phyloP scores from a whole-genome alignment of 2,329 filamentous ascomycete species.

The Eurotiales sp. region DNA sequence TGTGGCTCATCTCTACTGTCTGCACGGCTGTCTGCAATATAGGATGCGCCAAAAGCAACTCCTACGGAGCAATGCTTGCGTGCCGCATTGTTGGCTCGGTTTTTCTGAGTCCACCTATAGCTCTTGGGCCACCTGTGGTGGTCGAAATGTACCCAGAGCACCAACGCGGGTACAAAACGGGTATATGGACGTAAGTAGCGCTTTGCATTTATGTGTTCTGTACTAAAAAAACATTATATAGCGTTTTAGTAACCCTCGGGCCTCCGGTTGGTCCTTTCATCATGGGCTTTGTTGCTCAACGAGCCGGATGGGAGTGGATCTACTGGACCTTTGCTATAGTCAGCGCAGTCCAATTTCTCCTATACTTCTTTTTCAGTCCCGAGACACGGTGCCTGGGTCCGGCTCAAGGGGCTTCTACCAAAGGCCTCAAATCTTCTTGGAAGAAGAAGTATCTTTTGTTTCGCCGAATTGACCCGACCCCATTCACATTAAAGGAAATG shows the following conservation, averaged over 20 bases:
- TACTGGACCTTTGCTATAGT: constrained; percentile 56
- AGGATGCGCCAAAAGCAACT: constrained; percentile 48
- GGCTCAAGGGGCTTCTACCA: constrained; percentile 16
- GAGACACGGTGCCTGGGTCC: constrained; percentile 48
- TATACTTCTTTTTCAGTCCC: constrained; percentile 48
- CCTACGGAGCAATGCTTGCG: constrained; percentile 47
- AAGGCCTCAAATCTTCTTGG: constrained; percentile 25
- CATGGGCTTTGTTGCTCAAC: constrained; percentile 42
- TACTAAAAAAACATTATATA: background rate
- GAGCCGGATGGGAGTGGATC: constrained; percentile 55
- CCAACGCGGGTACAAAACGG: constrained; percentile 51
- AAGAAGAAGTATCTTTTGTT: background rate
- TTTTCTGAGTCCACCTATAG: constrained; percentile 51
- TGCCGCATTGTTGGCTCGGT: constrained; percentile 50
- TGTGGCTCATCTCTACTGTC: constrained; percentile 51
- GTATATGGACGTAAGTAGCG: constrained; percentile 45
- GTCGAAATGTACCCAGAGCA: constrained; percentile 54
- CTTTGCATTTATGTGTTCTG: background rate
- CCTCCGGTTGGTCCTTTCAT: constrained; percentile 36
- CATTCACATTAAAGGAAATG: background rate
- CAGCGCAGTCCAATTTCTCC: constrained; percentile 49
- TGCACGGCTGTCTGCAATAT: constrained; percentile 48
- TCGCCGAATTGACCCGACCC: background rate
- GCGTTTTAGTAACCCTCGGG: constrained; percentile 45
- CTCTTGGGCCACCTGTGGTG: constrained; percentile 53